Base-by-base conservation (phyloP, 805 yeast species). In the Diddensiella santjacobensis region DNA sequence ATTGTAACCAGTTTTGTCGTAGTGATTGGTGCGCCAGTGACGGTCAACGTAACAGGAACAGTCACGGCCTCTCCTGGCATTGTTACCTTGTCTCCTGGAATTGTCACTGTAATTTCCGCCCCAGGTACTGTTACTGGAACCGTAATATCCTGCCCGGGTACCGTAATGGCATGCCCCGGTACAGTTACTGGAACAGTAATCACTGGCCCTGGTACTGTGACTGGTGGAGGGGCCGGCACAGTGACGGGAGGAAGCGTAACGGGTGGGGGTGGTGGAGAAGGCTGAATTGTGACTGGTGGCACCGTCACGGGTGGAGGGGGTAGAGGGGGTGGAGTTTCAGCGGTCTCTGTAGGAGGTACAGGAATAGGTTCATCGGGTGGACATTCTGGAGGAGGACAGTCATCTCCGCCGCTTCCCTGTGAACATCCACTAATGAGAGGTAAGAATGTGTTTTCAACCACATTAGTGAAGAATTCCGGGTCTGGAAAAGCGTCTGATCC, bases 381-480 rank as follows among this genome's bases (percentile, higher is more conserved):
- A 35, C 18, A 35, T 15, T 8, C 20, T 35, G 8, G 17, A 35
- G 38, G 38, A n/a, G 38, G 38, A 8, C 18, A 15, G 15, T 15
- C 10, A 13, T 35, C 8, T 10, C 20, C 8, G 6, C 38, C 38
- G 6, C 18, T 13, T 18, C 15, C 26, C 13, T 37, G 30, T 13
- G 55, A 51, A 33, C 58, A 54, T 10, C 54, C 50, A 3, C 37
- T 26, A 8, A 53, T 31, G 51, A 46, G 41, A 3, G 58, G 58
- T 29, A 54, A 45, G 22, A 54, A 40, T 19, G 51, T 46, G 35
- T 53, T 53, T 30, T 51, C 52, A 3, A 55, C 53, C 11, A 53
- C 47, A 39, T 55, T 53, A 41, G 38, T 38, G 45, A 55, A 55
- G 22, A 47, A 47, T 10, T 51, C 50, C 22, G 46, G 36, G 20